Conservation (phyloP, 495 filamentous ascomycete genomes). For the Thozetella sp. region DNA sequence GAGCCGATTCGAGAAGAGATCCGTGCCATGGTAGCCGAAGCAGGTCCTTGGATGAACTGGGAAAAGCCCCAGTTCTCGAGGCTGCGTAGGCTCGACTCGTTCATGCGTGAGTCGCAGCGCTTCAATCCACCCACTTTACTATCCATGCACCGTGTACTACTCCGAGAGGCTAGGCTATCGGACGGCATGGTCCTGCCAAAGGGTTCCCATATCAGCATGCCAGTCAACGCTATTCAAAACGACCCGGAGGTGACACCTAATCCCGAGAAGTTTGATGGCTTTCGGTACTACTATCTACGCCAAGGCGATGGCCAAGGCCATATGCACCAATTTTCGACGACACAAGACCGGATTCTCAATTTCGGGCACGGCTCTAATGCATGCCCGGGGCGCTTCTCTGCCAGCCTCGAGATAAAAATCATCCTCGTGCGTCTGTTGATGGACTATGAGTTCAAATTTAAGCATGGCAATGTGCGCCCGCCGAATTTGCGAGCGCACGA, state of each 20-base stretch:
- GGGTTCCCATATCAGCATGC: constrained; percentile 10
- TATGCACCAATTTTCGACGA: constrained; percentile 9
- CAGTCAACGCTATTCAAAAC: constrained; percentile 15
- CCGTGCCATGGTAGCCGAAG: neutral
- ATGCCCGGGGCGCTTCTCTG: constrained; percentile 24
- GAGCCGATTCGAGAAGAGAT: neutral
- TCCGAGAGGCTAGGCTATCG: neutral
- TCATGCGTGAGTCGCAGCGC: neutral
- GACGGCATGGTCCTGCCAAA: constrained; percentile 12
- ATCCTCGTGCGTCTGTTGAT: constrained; percentile 11
- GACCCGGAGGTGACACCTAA: constrained; percentile 14
- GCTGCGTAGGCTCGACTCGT: neutral
- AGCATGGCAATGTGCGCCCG: constrained; percentile 9
- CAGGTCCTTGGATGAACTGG: neutral
- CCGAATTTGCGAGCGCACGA: constrained; percentile 7
- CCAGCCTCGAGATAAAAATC: constrained; percentile 15
- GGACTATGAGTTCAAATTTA: constrained; percentile 15
- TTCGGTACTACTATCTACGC: constrained; percentile 14
- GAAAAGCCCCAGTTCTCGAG: no score
- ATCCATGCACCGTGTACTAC: neutral
- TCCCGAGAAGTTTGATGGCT: constrained; percentile 16
- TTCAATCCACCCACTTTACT: neutral
- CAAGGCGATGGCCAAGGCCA: constrained; percentile 5
- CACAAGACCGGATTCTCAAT: constrained; percentile 4
- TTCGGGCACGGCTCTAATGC: constrained; percentile 23